Evolutionary conservation across 2,329 filamentous ascomycete species (phyloP), one percentile per base, ranked within the genome.

Genomic region (Alternaria gaisen): DNA sequence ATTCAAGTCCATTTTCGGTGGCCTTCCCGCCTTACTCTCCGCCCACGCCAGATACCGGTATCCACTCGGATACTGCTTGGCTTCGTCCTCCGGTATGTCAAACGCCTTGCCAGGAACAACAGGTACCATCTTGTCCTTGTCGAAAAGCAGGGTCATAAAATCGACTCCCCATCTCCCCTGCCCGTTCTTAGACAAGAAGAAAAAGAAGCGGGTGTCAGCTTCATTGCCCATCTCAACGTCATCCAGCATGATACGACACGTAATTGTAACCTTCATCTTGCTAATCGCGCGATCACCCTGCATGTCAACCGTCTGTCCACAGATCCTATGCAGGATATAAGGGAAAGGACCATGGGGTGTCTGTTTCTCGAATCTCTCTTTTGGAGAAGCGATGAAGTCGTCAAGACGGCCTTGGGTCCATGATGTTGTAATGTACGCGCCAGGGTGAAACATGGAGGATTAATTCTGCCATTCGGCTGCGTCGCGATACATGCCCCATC

Each of bases 371-470:
- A 32, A 47, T 1, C 43, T 26, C 20, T 47, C 43, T 47, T 47
- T 47, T 0, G 43, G 32, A 5, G 26, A 30, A 0, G 43, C 26
- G 26, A 47, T 32, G 3, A 32, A 47, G 10, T 47, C 43, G 3
- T 47, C 43, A 2, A 47, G 43, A 2, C 43, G 26, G 11, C 43
- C 43, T 47, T 47, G 43, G 6, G 43, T 47, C 43, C 43, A 47
- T 8, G 43, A 47, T 5, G 43, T 47, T 2, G 43, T 47, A 1
- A 47, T 47, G 26, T 47, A 47, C 5, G 43, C 43, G 26, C 43
- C 43, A 10, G 43, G 26, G 26, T 47, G 43, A n/a, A 47, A 47
- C 43, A 47, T 47, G 43, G 43, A 47, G 12, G 43, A 47, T 26
- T 47, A 47, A 2, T 47, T 47, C 2, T 47, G 43, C 43, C 43